A percentile compares a stretch with the other conserved stretches of the same genome.
Evolutionary conservation across 225 moss, liverwort and hornwort genomes (phyloP).

Genomic region (Neckera pumila): DNA sequence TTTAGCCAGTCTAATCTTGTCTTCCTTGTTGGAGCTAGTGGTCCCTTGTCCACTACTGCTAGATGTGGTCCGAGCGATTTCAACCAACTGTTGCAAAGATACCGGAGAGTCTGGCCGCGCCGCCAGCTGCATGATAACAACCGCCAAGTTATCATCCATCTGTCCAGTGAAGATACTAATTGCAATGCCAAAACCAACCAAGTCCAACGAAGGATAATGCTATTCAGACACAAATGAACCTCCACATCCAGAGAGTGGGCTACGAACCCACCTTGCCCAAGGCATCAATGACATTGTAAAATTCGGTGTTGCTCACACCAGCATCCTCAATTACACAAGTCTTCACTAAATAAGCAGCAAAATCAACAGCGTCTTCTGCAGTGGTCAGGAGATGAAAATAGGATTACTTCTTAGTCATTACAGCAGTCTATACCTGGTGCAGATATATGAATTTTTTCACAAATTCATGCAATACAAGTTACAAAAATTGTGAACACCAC

Average conservation of each 20-base stretch:
- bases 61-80: constrained; percentile 79
- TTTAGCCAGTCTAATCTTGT: constrained; percentile 64
- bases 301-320: constrained; percentile 94
- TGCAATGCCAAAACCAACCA: neutral
- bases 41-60: constrained; percentile 45
- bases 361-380: constrained; percentile 83
- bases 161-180: neutral
- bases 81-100: constrained; percentile 80
- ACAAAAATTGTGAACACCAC: neutral
- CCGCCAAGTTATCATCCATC: neutral
- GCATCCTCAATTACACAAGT: constrained; percentile 88
- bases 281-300: constrained; percentile 94
- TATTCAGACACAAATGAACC: neutral
- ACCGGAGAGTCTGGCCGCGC: constrained; percentile 91
- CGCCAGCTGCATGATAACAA: constrained; percentile 47
- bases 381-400: neutral
- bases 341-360: constrained; percentile 84
- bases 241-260: neutral
- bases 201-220: neutral
- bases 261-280: constrained; percentile 66
- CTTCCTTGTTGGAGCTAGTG: constrained; percentile 57
- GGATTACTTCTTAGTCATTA: neutral
- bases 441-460: neutral
- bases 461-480: neutral
- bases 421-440: neutral